Base-by-base conservation (phyloP, 805 yeast species). In the Tetrapisispora iriomotensis region DNA sequence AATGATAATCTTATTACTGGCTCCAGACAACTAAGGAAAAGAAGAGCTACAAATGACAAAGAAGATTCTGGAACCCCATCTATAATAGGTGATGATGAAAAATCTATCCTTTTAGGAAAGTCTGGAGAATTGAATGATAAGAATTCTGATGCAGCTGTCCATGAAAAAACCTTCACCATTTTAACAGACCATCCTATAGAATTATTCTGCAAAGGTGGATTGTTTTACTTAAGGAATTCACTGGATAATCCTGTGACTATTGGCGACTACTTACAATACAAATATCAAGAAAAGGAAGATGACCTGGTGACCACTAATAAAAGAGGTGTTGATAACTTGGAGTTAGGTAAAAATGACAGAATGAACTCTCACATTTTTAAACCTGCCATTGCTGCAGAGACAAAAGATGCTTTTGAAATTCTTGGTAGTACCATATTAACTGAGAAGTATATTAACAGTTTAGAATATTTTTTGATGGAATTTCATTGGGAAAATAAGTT, bases 401-500 rank as follows among this genome's bases (percentile, higher is more conserved):
- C 62, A 1, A 56, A 51, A 22, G 29, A 47, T 17, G 54, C 62
- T 0, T 54, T 48, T 39, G 36, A 44, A 13, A 45, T 58, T 8
- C 38, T 60, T 31, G 46, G 55, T 31, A 47, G 49, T 14, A 56
- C 54, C 2, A 56, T 55, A 1, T 39, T 60, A 28, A 60, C 63
- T 2, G 63, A 60, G 42, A 53, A 48, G 31, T 60, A 58, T 41
- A 61, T 60, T 21, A 60, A 60, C 36, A 53, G 60, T 12, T 42
- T 60, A 25, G 63, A 58, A 42, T 60, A 58, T 40, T 60, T 60
- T 36, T 43, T 58, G 14, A 55, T 60, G 63, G 64, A 60, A 38
- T 60, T 60, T 34, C 46, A 57, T 25, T 60, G 64, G 64, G 64
- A 60, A 37, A 60, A 60, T 45, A 56, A 50, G 27, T 39, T 60